Conservation (phyloP, 352 stramenopile genomes). For the Globisporangium uncinulatum region DNA sequence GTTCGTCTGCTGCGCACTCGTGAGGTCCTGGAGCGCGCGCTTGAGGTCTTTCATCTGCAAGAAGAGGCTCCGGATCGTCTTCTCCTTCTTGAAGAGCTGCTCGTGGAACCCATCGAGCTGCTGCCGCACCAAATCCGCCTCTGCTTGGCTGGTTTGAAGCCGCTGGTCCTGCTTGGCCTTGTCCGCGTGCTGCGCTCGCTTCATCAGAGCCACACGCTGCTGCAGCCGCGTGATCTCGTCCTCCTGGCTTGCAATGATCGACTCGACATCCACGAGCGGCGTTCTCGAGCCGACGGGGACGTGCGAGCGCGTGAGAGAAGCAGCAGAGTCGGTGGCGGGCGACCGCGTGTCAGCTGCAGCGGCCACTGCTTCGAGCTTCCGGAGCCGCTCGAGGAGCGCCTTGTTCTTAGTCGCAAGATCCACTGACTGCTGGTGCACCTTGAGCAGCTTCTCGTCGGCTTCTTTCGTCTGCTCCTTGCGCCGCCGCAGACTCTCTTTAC, state of each 20-base stretch:
- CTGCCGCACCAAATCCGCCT: constrained; percentile 32
- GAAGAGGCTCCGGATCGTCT: constrained; percentile 49
- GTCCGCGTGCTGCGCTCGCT: constrained; percentile 49
- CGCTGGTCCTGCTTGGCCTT: constrained; percentile 45
- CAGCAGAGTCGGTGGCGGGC: constrained; percentile 4
- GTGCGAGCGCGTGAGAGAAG: constrained; percentile 1
- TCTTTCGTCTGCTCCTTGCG: constrained; percentile 46
- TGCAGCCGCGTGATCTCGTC: constrained; percentile 58
- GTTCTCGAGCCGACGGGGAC: neutral
- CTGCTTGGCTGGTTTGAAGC: constrained; percentile 32
- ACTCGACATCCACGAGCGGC: constrained; percentile 22
- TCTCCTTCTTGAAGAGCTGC: constrained; percentile 52
- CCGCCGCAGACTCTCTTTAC: constrained; percentile 50
- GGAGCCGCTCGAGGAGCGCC: constrained; percentile 35
- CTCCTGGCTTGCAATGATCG: constrained; percentile 56
- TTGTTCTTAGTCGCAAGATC: constrained; percentile 58
- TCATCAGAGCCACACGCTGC: constrained; percentile 53
- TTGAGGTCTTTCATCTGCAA: constrained; percentile 78
- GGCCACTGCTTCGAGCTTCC: constrained; percentile 25
- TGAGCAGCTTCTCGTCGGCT: constrained; percentile 39
- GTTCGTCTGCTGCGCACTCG: constrained; percentile 43
- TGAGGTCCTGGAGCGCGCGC: constrained; percentile 47
- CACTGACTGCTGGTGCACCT: constrained; percentile 50
- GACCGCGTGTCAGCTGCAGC: constrained; percentile 1
- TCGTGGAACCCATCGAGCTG: constrained; percentile 48